Base-by-base conservation (phyloP, 495 filamentous ascomycete genomes). In the Aspergillus asperescens region DNA sequence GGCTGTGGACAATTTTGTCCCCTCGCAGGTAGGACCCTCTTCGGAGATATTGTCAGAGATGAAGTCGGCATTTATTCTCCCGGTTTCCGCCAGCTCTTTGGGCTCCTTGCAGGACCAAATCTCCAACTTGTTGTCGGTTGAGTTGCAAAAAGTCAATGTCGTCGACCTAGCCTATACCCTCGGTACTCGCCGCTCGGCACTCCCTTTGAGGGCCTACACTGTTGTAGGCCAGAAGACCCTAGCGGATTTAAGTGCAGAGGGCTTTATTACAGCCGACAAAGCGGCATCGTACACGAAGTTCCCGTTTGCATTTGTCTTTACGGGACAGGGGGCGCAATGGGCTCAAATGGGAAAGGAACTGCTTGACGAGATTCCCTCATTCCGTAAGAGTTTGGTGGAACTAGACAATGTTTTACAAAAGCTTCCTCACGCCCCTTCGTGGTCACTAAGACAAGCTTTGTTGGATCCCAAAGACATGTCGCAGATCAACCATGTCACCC, bases 351-450 rank as follows among this genome's bases (percentile, higher is more conserved):
- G 47, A 9, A 13, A 10, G 0, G 23, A 50, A 16, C 32, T 50
- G 7, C 29, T 40, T 3, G 15, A 15, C 1, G 8, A 40, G 16
- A 18, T 15, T 18, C 32, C 22, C 3, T 16, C 6, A n/a, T 39
- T 40, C 20, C 7, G 4, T n/a, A 12, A 22, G 0, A 24, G 10
- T 7, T n/a, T 50, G 2, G 9, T 22, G 3, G 13, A 19, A 7
- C 13, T 39, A 4, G 15, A 12, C 22, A 3, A 25, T 6, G 23
- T 20, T 20, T 22, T 48, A 5, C 18, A 18, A 2, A 18, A 12
- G 0, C 13, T 24, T 5, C n/a, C 8, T 4, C n/a, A 38, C 85
- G 81, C 60, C 74, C 78, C 65, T 0, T 20, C 9, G 20, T 42
- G 39, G 39, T 2, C 20, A 13, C 3, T 42, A 2, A 72, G 75